Base-by-base conservation (phyloP, 2,329 filamentous ascomycete species). In the Talaromyces sp. region DNA sequence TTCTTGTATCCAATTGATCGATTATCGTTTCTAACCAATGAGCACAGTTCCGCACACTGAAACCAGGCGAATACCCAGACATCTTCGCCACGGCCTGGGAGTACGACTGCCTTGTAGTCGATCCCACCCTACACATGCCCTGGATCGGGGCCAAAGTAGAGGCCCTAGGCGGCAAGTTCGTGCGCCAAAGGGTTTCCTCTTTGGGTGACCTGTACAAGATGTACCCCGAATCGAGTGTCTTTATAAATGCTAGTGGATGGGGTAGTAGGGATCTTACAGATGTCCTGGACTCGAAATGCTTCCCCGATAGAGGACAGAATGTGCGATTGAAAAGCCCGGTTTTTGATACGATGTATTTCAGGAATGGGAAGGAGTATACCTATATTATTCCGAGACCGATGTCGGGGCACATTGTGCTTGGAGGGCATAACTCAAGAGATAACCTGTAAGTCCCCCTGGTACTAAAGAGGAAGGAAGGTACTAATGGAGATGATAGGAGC, bases 211-310 rank as follows among this genome's bases (percentile, higher is more conserved):
- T 78, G 8, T 78, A 76, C 59, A 63, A 49, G 2, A 72, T 76
- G 69, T 79, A 76, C 54, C 76, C 76, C 0, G 72, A 74, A 16
- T 77, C 76, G 2, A 69, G 66, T 0, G 64, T 78, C 3, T 78
- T 78, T 58, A 75, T 79, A 69, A 79, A 79, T 56, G 76, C 76
- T 31, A 78, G 76, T 52, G 76, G 76, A 1, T 65, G 75, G 10
- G 76, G 76, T 1, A 79, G 76, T 59, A 73, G 73, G 47, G 69
- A 67, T 0, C 67, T 79, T 52, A 69, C 62, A 1, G 76, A 79
- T 58, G 76, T 79, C 3, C 69, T 66, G 41, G 76, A 79, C 39
- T 69, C 74, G 10, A 70, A 69, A 11, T 78, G 75, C 62, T 78
- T 75, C 41, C 72, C 75, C 5, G 75, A 78, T 65, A 67, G 76